Evolutionary conservation across 2,329 filamentous ascomycete species (phyloP), one percentile per base, ranked within the genome.

Genomic region (Paraconiothyrium sp.): DNA sequence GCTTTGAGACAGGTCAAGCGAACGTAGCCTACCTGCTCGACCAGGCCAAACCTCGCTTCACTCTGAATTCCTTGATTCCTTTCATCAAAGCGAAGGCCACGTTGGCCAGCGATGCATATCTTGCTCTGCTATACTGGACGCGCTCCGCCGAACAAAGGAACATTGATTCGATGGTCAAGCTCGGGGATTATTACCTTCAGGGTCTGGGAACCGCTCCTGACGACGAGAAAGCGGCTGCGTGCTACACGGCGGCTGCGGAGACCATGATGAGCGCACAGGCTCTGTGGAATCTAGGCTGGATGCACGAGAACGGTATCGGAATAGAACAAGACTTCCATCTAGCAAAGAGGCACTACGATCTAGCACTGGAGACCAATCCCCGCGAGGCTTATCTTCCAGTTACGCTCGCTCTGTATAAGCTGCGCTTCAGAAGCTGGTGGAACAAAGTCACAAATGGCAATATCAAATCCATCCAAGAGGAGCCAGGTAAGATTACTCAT

Each of bases 201-300:
- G 95, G 95, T 7, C 86, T 94, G 27, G 94, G 94, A 3, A 87
- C 91, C 1, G 35, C 66, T 8, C 72, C 83, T 0, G 91, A 96
- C 67, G 82, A 91, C 20, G 90, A 94, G 70, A 97, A 97, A 78
- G 96, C 96, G 6, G 93, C 94, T 0, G 89, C 91, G 48, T 99
- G 95, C 81, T 99, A 99, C 72, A 90, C 92, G 57, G 92, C 92
- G 4, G 95, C 95, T 1, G 94, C 94, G 0, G 95, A 99, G 74
- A 93, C 92, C 62, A 89, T 94, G 69, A 91, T 93, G 74, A 97
- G 93, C 70, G 95, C 94, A 2, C 96, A 99, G 79, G 95, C 96
- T 14, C 88, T 97, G 60, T 99, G 93, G 87, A 98, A 99, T 72
- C 84, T 99, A 14, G 96, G 95, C 5, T 99, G 95, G 95, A 98